A percentile compares a stretch with the other conserved stretches of the same genome.
These are phyloP conservation scores for Tulasnella sp. DNA, from an alignment of 768 basidiomycete genomes.

Conservation along the genomic window DNA sequence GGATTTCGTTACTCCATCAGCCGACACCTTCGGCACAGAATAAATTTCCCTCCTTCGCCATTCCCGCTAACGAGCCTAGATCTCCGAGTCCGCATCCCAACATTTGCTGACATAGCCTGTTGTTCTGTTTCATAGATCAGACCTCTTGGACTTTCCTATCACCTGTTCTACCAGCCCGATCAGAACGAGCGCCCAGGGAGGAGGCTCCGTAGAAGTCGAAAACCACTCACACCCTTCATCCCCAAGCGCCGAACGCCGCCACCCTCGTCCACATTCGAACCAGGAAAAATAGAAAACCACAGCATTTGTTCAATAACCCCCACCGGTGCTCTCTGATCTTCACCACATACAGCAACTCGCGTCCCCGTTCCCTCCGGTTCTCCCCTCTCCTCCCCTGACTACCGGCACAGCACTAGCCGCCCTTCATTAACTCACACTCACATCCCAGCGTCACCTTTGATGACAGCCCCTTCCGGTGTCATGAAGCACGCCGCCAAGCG, in stretches of 20 bases:
- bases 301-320: constrained; percentile 10
- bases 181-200: constrained; percentile 20
- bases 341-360: constrained; percentile 16
- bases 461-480: constrained; percentile 11
- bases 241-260: not conserved
- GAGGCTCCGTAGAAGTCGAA: constrained; percentile 14
- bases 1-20: not conserved
- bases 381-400: constrained; percentile 11
- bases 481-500: constrained; percentile 3
- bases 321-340: not conserved
- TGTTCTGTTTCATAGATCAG: not conserved
- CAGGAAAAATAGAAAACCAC: not conserved
- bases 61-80: not conserved
- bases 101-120: not conserved
- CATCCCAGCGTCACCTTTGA: not conserved
- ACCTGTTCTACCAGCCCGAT: not conserved
- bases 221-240: not conserved
- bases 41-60: not conserved
- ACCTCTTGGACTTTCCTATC: not conserved
- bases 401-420: constrained; percentile 8
- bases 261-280: constrained; percentile 3
- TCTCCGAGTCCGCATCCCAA: not conserved
- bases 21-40: not conserved
- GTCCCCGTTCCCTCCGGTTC: constrained; percentile 14
- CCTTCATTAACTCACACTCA: not conserved